Evolutionary conservation across 208 protist genomes (phyloP), one percentile per base, ranked within the genome.

Genomic region (Polymyxa betae): DNA sequence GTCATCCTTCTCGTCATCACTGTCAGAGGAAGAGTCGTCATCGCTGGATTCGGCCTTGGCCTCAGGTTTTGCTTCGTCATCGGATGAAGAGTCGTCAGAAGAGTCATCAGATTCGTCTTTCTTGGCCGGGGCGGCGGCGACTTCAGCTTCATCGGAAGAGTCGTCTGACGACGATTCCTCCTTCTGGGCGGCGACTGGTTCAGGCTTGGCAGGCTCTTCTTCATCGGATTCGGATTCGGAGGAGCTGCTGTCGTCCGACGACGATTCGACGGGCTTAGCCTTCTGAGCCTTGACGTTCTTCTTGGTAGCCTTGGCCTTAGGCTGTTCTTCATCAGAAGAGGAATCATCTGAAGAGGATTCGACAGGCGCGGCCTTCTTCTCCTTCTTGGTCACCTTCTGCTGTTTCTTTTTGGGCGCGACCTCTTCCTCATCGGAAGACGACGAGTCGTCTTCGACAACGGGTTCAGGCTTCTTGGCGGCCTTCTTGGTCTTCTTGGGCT

Each of bases 41-140:
- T 88, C 77, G 77, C 77, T 88, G 38, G 77, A 88, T 29, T 10
- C 77, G n/a, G 24, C 38, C n/a, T 29, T 41, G 32, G 77, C 77
- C 43, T 29, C 77, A n/a, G n/a, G n/a, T n/a, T n/a, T n/a, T n/a
- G n/a, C n/a, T n/a, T n/a, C n/a, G n/a, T n/a, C n/a, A n/a, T n/a
- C n/a, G n/a, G n/a, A n/a, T n/a, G n/a, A n/a, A n/a, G n/a, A n/a
- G n/a, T n/a, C n/a, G n/a, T 68, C 24, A 24, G 54, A n/a, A n/a
- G n/a, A n/a, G n/a, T n/a, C n/a, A n/a, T n/a, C n/a, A 29, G 77
- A 29, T 32, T 29, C 77, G 38, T 16, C 77, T 16, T 29, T 29
- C 77, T 88, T 88, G 77, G 77, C 29, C 16, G 77, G 77, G 32
- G 32, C 77, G 20, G 32, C 77, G 77, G 32, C 77, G 38, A 29